Evolutionary conservation across 495 filamentous ascomycete genomes (phyloP), one percentile per base, ranked within the genome.

Genomic region (Penicillium steckii): DNA sequence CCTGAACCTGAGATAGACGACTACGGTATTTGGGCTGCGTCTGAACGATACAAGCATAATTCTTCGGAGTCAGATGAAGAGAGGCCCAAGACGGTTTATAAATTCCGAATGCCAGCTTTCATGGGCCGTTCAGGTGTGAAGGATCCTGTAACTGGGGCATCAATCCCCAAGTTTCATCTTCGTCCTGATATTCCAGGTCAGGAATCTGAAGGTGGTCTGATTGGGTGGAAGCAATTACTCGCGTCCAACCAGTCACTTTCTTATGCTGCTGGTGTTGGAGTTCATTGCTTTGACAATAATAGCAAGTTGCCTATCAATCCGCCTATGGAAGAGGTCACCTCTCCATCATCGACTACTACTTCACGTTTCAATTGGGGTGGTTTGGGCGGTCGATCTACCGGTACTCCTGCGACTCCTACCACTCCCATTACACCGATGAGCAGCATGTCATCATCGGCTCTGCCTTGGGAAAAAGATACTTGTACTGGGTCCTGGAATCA

Each of bases 401-500:
- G 52, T 27, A 62, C 67, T 15, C 70, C 70, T 21, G 54, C 57
- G 12, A 72, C 67, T 3, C 70, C 74, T 8, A 62, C 58, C 1
- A 76, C 72, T 3, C 72, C 74, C 8, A 56, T 60, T 4, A 71
- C 72, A 12, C 66, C 70, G 3, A 63, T 70, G 48, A 73, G 64
- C 41, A 56, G 60, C 25, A 33, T 50, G 24, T 58, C 66, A 3
- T 47, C 55, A n/a, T 50, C 58, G 3, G 57, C 64, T 6, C 57
- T 74, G 8, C 72, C 71, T 2, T 77, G 72, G 75, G 71, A 71
- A 3, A 73, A 69, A 48, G 75, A 78, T 44, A 69, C 63, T 21
- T 78, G 75, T 55, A 78, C 70, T 22, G 75, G 75, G 17, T 69
- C 72, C 22, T 78, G 75, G 75, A 78, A 78, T 43, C 72, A 76